Evolutionary conservation across 192 early-diverging fungal genomes (phyloP), one percentile per base, ranked within the genome.

Genomic region (Umbelopsis sp.): DNA sequence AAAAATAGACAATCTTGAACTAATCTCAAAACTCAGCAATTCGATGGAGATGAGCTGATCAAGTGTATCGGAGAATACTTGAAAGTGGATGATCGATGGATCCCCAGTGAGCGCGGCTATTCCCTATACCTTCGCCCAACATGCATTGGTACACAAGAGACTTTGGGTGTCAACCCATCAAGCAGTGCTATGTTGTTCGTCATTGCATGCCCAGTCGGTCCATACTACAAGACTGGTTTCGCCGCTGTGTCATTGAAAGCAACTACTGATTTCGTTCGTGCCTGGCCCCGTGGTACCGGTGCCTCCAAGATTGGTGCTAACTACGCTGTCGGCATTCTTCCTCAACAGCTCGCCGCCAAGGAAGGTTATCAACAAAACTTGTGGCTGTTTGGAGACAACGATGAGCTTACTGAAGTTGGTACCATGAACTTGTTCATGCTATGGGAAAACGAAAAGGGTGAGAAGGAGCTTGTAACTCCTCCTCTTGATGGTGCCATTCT

Each of bases 221-320:
- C 97, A 41, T 98, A 98, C 83, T 98, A 94, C 85, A 92, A 91
- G 77, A 94, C 97, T 8, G 97, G 97, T 9, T 97, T 98, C 79
- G 81, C 81, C 61, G 94, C 97, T 52, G 90, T 97, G 49, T 88
- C 87, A 55, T 83, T 98, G 72, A 90, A 86, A 77, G 95, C 95
- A 21, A 93, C 94, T 41, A 85, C 86, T 69, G 83, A 93, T 41
- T 93, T 91, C 74, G 91, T 95, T 53, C 90, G 97, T 64, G 97
- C 97, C 22, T 97, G 95, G 94, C 95, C 94, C 21, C 93, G 95
- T 18, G 97, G 97, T 52, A 94, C 95, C 27, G 97, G 97, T 75
- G 91, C 93, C 76, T 86, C 89, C 68, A 98, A 98, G 86, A 78
- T 97, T 70, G 97, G 97, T 41, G 92, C 84, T 47, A 93, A 94